Percentiles rank a stretch among this genome's conserved stretches.
These are phyloP conservation scores for Boletus subparvulus DNA, from an alignment of 768 basidiomycete species.

Conservation along the genomic window DNA sequence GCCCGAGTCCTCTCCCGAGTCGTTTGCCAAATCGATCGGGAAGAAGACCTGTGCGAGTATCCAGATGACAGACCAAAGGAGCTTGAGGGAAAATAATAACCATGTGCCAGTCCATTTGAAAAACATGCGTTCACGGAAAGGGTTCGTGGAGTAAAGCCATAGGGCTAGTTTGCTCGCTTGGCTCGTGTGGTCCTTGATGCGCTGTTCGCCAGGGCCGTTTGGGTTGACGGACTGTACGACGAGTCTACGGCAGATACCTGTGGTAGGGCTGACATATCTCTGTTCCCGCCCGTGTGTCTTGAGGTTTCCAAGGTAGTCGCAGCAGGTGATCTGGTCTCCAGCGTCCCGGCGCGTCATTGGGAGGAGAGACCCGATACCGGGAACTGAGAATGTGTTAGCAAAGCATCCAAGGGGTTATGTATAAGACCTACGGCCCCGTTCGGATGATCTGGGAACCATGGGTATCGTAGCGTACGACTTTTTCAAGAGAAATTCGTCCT, in stretches of 20 bases:
- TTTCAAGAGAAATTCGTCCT: too few species aligned
- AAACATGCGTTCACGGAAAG: not conserved
- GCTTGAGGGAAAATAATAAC: slow-evolving; percentile 3
- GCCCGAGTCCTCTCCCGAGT: not conserved
- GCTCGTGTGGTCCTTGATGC: not conserved
- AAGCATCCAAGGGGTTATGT: not conserved
- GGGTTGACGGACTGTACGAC: slow-evolving; percentile 14
- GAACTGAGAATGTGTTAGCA: not conserved
- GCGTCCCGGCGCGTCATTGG: not conserved
- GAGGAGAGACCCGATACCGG: not conserved
- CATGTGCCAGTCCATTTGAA: slow-evolving; percentile 9
- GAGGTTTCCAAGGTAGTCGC: not conserved
- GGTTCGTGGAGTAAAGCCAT: slow-evolving; percentile 8
- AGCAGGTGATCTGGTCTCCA: slow-evolving; percentile 1
- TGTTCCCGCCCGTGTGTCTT: slow-evolving; percentile 11
- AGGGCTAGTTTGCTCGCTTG: slow-evolving; percentile 13
- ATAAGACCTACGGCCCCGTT: not conserved
- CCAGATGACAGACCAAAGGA: slow-evolving; percentile 14
- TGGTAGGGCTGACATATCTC: slow-evolving; percentile 18
- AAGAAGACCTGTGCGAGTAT: not conserved
- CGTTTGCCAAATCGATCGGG: not conserved
- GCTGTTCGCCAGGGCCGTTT: not conserved
- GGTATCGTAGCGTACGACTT: too few species aligned
- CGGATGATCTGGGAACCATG: not conserved
- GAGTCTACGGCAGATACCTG: slow-evolving; percentile 14